Evolutionary conservation across 805 yeast species (phyloP), one percentile per base, ranked within the genome.

Genomic region (Barnettozyma wickerhamii): DNA sequence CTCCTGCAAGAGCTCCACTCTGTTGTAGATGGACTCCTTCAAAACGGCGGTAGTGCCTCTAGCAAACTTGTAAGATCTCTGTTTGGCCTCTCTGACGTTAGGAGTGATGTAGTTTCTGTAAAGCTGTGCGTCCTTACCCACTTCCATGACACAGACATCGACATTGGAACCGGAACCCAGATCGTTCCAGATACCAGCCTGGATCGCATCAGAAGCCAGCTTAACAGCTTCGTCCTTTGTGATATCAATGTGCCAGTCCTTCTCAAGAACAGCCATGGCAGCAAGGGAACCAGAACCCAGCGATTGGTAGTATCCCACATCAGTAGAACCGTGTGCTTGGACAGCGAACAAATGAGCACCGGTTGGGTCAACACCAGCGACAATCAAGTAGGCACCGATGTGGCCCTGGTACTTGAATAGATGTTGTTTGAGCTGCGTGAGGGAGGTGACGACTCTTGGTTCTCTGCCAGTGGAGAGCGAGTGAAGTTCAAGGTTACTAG

Each of bases 131-230:
- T 87, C 95, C 60, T 86, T 80, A 47, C 93, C 96, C 31, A 76
- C 69, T 66, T 91, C 97, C 95, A 93, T 88, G 14, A 93, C 98
- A 71, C 98, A 93, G 48, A 93, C 71, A 62, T 93, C 99, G 28
- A 93, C 98, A 59, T 93, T 93, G 21, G 99, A 93, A 62, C 99
- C 99, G 1, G 98, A 91, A 37, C 99, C 99, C 59, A 91, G 76
- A 72, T 93, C 99, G 65, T 93, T 93, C 96, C 96, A 93, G 57
- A 93, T 91, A 76, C 99, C 99, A 14, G 96, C 88, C 66, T 87
- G 86, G 58, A 93, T 93, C 19, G 98, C 98, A 51, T 86, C 89
- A 4, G 96, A 71, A 47, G 96, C 91, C 40, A 93, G 72, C 52
- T 77, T 79, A 68, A 89, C 79, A n/a, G 98, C 98, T 62, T 88